phyloP scores from a whole-genome alignment of 176 grass and related monocot species.

The Carex parvula region DNA sequence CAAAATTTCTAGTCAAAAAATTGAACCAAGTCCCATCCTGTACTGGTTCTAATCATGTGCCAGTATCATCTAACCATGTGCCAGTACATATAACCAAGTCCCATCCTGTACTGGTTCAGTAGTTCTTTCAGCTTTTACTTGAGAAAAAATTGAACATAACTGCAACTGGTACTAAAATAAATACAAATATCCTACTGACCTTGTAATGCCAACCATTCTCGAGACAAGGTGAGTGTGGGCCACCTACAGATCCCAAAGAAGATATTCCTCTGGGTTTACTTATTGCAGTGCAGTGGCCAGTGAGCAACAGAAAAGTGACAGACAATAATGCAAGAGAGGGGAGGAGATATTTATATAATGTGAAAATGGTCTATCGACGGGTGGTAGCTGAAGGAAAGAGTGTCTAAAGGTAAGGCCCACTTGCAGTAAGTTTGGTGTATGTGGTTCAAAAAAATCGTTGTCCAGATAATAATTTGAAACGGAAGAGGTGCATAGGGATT shows the following conservation, averaged over 20 bases:
- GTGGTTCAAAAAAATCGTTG: background rate
- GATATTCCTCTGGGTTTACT: background rate
- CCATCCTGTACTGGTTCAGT: background rate
- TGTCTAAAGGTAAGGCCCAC: background rate
- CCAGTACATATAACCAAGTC: background rate
- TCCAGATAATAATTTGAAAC: background rate
- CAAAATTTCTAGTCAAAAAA: background rate
- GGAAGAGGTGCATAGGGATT: background rate
- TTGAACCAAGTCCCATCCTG: background rate
- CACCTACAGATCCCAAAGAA: background rate
- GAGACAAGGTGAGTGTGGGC: background rate
- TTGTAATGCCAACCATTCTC: background rate
- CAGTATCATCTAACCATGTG: no score
- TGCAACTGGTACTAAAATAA: conserved; percentile 1
- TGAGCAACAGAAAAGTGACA: conserved; percentile 10
- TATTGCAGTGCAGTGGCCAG: background rate
- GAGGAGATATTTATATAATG: background rate
- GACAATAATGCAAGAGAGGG: background rate
- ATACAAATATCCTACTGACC: background rate
- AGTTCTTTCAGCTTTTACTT: background rate
- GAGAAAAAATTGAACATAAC: background rate
- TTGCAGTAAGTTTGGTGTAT: background rate
- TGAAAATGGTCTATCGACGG: background rate
- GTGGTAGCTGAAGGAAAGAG: background rate
- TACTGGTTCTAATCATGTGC: background rate